Evolutionary conservation across 2,329 filamentous ascomycete species (phyloP), one percentile per base, ranked within the genome.

Genomic region (Penicillium aurantiogriseum): DNA sequence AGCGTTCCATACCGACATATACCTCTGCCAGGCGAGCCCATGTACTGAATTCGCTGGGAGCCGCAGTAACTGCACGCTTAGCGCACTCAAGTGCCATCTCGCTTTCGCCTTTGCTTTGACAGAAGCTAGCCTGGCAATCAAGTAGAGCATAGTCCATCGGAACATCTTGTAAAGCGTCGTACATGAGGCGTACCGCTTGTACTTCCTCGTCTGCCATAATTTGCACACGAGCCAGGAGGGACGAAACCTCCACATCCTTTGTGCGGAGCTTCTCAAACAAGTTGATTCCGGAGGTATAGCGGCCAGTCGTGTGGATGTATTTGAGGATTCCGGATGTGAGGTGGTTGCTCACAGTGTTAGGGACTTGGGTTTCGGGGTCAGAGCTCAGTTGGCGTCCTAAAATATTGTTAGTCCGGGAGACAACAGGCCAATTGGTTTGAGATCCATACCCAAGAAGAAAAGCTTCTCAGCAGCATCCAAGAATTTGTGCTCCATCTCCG

Each of bases 101-200:
- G 25, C 92, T 81, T 60, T 93, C 87, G 9, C 91, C 91, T 77
- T 99, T 99, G 69, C 87, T 88, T 71, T 94, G 85, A 64, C 96
- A 86, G 70, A 97, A 99, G 15, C 92, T 87, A 19, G 94, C 92
- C 74, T 99, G 94, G 44, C 92, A 90, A 69, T 97, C 93, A 10
- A 99, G 86, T 77, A 99, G 88, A 35, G 95, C 90, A 73, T 97
- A 97, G 76, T 99, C 94, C 92, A 99, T 97, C 0, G 94, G 92
- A 0, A 93, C 85, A 67, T 97, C 88, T 73, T 95, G 89, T 29
- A 99, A 83, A 3, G 92, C 90, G 51, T 96, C 88, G 71, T 96
- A 89, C 50, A 99, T 82, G 19, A 96, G 83, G 60, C 91, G 86
- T 33, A 99, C 89, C 2, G 92, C 94, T 66, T 95, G 88, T n/a